phyloP scores from a whole-genome alignment of 2,329 filamentous ascomycete genomes.

The Fusarium subglutinans region DNA sequence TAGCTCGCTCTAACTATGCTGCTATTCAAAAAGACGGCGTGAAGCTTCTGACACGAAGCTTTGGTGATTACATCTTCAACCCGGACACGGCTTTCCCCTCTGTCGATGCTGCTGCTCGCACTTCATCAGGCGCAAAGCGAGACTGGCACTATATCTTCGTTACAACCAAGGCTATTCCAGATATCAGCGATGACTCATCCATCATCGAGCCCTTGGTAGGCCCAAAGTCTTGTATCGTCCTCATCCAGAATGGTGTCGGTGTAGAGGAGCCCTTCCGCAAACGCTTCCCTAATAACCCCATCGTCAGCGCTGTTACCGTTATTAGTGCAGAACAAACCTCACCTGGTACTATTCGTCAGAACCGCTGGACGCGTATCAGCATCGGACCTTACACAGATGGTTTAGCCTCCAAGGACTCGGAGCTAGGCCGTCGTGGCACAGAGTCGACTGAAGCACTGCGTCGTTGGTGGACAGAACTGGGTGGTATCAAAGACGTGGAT shows the following conservation, averaged over 20 bases:
- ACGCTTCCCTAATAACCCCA: slow-evolving; percentile 67
- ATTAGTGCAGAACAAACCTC: slow-evolving; percentile 72
- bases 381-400: slow-evolving; percentile 71
- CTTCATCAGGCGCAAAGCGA: slow-evolving; percentile 30
- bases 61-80: slow-evolving; percentile 72
- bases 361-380: slow-evolving; percentile 78
- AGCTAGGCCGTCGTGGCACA: slow-evolving; percentile 48
- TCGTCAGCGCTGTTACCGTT: slow-evolving; percentile 75
- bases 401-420: slow-evolving; percentile 48
- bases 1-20: slow-evolving; percentile 78
- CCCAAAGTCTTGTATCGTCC: slow-evolving; percentile 65
- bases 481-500: slow-evolving; percentile 72
- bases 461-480: slow-evolving; percentile 62
- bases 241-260: slow-evolving; percentile 78
- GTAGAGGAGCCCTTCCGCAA: slow-evolving; percentile 72
- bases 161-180: slow-evolving; percentile 75
- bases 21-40: slow-evolving; percentile 71
- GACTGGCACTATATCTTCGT: slow-evolving; percentile 71
- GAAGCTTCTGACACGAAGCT: slow-evolving; percentile 70
- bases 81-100: slow-evolving; percentile 71
- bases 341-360: slow-evolving; percentile 72
- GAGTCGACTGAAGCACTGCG: slow-evolving; percentile 60
- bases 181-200: slow-evolving; percentile 68
- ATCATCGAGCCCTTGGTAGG: slow-evolving; percentile 69
- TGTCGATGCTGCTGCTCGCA: slow-evolving; percentile 61